Conservation (phyloP, 2,329 filamentous ascomycete genomes). For the Thermothelomyces thermophilus region DNA sequence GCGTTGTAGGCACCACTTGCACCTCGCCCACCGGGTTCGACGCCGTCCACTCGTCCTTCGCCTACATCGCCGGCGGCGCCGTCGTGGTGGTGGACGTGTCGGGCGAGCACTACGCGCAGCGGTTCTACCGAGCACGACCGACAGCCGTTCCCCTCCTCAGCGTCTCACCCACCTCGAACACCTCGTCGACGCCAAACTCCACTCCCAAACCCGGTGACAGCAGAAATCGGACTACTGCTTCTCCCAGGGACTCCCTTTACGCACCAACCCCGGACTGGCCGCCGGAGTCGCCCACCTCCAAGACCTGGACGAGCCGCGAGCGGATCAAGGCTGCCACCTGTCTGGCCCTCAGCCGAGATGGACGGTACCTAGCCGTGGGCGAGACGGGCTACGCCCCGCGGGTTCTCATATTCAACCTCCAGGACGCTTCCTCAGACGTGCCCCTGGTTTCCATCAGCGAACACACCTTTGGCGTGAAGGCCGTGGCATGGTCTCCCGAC, state of each 20-base stretch:
- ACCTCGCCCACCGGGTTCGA: constrained; percentile 81
- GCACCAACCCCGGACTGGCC: constrained; percentile 41
- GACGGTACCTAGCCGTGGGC: constrained; percentile 80
- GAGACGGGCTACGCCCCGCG: constrained; percentile 93
- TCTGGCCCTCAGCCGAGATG: constrained; percentile 80
- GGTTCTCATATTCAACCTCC: constrained; percentile 81
- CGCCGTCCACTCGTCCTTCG: constrained; percentile 69
- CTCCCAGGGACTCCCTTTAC: constrained; percentile 43
- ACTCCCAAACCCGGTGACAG: constrained; percentile 59
- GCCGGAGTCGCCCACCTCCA: constrained; percentile 58
- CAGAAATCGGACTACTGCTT: constrained; percentile 47
- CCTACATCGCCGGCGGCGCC: constrained; percentile 86
- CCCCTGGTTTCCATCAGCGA: constrained; percentile 83
- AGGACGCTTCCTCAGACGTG: constrained; percentile 70
- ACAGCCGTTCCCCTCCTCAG: constrained; percentile 62
- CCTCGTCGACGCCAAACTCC: constrained; percentile 44
- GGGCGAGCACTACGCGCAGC: constrained; percentile 61
- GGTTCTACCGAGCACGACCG: constrained; percentile 85
- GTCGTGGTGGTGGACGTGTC: constrained; percentile 83
- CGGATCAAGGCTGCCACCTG: constrained; percentile 92
- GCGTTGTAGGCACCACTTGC: constrained; percentile 88
- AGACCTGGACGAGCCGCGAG: constrained; percentile 82
- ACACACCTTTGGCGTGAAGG: constrained; percentile 82
- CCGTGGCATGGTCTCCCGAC: constrained; percentile 83
- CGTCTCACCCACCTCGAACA: constrained; percentile 45